Conservation (phyloP, 208 protist genomes). For the Blechomonas ayalai region DNA sequence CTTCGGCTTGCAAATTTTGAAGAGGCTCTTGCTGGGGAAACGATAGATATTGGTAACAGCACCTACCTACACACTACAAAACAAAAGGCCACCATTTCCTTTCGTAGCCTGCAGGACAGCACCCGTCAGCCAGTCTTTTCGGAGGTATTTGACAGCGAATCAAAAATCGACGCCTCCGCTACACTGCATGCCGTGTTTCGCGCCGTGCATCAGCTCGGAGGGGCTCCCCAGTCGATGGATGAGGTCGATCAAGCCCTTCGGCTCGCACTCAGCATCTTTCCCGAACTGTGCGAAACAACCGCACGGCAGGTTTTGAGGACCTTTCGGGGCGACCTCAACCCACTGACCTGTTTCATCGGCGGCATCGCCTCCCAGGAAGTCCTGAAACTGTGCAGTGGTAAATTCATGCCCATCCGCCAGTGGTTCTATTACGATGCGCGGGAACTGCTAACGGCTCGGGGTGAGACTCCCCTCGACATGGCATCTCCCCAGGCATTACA, state of each 20-base stretch:
- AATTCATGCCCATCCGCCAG: constrained; percentile 95
- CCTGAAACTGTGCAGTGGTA: constrained; percentile 92
- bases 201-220: constrained; percentile 34
- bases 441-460: constrained; percentile 73
- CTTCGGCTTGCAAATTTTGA: constrained; percentile 44
- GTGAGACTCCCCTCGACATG: constrained; percentile 4
- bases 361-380: constrained; percentile 95
- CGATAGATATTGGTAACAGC: constrained; percentile 37
- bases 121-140: constrained; percentile 46
- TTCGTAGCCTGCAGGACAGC: constrained; percentile 46
- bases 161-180: constrained; percentile 51
- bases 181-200: constrained; percentile 78
- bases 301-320: constrained; percentile 38
- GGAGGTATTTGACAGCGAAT: constrained; percentile 78
- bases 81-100: constrained; percentile 38
- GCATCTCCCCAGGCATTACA: constrained; percentile 5
- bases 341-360: constrained; percentile 92
- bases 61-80: constrained; percentile 92
- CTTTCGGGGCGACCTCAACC: constrained; percentile 76
- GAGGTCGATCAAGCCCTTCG: constrained; percentile 29
- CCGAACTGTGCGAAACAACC: constrained; percentile 17
- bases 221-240: constrained; percentile 7
- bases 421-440: constrained; percentile 96
- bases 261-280: constrained; percentile 15
- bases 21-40: constrained; percentile 6